Conservation (phyloP, 2,329 filamentous ascomycete genomes). For the Lomentospora prolificans region DNA sequence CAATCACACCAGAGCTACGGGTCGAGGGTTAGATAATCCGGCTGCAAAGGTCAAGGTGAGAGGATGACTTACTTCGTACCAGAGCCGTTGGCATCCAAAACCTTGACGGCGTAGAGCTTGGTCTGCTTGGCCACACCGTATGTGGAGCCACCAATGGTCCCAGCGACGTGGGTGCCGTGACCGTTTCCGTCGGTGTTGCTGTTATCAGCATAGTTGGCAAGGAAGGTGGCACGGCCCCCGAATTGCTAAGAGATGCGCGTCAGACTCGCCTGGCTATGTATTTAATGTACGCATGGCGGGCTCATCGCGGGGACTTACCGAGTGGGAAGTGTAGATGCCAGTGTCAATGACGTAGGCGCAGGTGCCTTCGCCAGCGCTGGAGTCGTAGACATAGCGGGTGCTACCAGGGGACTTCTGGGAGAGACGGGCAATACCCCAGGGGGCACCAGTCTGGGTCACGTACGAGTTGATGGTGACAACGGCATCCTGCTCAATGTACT, state of each 20-base stretch:
- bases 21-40: conserved; percentile 5
- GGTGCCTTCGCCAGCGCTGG: conserved; percentile 23
- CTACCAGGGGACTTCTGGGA: conserved; percentile 13
- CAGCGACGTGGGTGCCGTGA: conserved; percentile 30
- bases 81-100: conserved; percentile 23
- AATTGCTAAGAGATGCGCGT: conserved; percentile 17
- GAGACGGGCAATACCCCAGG: conserved; percentile 15
- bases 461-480: conserved; percentile 16
- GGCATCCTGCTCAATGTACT: conserved; percentile 17
- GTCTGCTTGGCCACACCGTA: conserved; percentile 31
- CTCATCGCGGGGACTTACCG: no score
- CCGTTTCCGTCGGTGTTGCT: conserved; percentile 22
- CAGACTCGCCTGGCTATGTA: no score
- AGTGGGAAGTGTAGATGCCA: conserved; percentile 20
- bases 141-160: conserved; percentile 5
- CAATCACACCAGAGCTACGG: conserved; percentile 27
- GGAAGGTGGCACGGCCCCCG: conserved; percentile 23
- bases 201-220: conserved; percentile 14
- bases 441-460: conserved; percentile 20
- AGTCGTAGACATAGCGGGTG: conserved; percentile 22
- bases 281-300: no score
- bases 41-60: background rate
- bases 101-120: conserved; percentile 34
- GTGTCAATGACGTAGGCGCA: conserved; percentile 33
- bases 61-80: conserved; percentile 13